Evolutionary conservation across 306 rosid genomes (phyloP).

Genomic region (Pyrus communis): DNA sequence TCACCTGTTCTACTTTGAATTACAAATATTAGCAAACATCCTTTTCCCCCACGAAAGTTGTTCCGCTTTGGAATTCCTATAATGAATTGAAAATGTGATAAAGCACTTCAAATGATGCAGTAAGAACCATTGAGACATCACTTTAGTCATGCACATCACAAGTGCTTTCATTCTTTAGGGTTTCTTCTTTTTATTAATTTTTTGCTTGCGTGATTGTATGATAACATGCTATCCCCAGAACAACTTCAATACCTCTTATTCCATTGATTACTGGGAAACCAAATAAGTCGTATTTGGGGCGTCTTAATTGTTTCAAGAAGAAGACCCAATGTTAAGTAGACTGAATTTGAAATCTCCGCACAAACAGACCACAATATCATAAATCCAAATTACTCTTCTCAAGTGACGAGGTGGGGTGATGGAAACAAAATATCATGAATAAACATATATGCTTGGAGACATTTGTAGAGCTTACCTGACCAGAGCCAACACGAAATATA

Average conservation of each 20-base stretch:
- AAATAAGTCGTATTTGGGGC: neutral
- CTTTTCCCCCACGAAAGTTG: neutral
- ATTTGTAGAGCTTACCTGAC: constrained; percentile 48
- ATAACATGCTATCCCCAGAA: neutral
- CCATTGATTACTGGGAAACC: neutral
- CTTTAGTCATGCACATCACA: no score
- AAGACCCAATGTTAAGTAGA: no score
- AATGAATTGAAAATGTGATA: neutral
- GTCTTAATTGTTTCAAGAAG: neutral
- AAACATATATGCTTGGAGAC: neutral
- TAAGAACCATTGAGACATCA: neutral
- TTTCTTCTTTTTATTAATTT: neutral
- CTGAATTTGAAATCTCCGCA: neutral
- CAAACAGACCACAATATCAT: neutral
- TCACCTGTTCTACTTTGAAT: constrained; percentile 57
- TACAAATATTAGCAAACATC: constrained; percentile 9
- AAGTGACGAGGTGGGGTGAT: neutral
- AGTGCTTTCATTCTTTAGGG: neutral
- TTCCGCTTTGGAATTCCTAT: neutral
- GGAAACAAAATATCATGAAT: neutral
- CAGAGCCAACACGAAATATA: constrained; percentile 87
- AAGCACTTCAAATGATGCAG: neutral
- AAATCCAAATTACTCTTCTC: neutral
- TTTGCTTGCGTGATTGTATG: neutral
- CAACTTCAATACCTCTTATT: neutral